Conservation (phyloP, 371 early-diverging fungal genomes). For the Gilbertella persicaria region DNA sequence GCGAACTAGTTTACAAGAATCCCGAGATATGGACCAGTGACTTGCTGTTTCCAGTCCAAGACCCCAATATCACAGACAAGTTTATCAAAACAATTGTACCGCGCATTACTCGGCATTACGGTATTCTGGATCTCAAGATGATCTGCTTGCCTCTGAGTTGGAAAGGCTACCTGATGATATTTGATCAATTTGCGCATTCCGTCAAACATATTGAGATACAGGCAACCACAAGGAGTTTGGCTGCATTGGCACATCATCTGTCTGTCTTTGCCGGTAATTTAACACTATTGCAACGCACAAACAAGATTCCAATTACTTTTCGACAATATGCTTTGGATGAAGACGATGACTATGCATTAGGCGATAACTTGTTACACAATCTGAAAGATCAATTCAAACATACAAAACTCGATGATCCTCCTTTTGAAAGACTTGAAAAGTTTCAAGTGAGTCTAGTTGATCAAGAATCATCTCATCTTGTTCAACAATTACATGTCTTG, state of each 20-base stretch:
- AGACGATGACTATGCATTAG: constrained; percentile 27
- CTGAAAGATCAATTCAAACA: constrained; percentile 14
- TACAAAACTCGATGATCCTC: constrained; percentile 42
- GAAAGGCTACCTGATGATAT: constrained; percentile 39
- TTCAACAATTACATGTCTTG: constrained; percentile 21
- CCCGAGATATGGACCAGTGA: constrained; percentile 38
- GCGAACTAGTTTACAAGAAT: constrained; percentile 23
- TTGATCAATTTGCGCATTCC: constrained; percentile 51
- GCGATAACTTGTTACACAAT: constrained; percentile 22
- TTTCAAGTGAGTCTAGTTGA: constrained; percentile 21
- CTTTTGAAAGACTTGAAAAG: constrained; percentile 37
- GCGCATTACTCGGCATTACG: constrained; percentile 42
- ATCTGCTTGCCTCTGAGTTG: constrained; percentile 35
- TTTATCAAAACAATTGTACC: constrained; percentile 32
- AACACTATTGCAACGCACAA: constrained; percentile 35
- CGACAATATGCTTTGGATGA: constrained; percentile 37
- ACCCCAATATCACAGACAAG: constrained; percentile 34
- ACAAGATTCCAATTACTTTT: constrained; percentile 46
- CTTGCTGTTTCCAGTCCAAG: constrained; percentile 34
- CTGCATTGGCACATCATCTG: constrained; percentile 30
- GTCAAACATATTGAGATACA: constrained; percentile 33
- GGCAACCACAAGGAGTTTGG: constrained; percentile 11
- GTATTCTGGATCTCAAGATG: constrained; percentile 31
- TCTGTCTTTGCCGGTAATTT: constrained; percentile 43
- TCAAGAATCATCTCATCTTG: constrained; percentile 5